phyloP scores from a whole-genome alignment of 257 asterid species.

The Cordia subcordata region DNA sequence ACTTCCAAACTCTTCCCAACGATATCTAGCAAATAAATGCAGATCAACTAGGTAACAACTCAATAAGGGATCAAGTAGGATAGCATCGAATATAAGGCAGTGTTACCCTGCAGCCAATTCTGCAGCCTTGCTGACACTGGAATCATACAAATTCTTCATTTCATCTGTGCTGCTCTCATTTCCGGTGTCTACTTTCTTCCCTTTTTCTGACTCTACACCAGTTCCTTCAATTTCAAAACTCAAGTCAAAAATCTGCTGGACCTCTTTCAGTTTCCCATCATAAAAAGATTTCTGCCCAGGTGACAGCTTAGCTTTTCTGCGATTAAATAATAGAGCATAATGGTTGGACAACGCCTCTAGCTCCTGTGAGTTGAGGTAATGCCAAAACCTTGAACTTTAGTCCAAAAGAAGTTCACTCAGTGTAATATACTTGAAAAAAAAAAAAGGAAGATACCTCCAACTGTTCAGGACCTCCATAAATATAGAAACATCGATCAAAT shows the following conservation, averaged over 20 bases:
- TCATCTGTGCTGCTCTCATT: slow-evolving; percentile 51
- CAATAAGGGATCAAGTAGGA: background rate
- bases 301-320: slow-evolving; percentile 82
- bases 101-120: slow-evolving; percentile 94
- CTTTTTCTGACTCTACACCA: slow-evolving; percentile 57
- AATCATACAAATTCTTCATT: slow-evolving; percentile 63
- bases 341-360: slow-evolving; percentile 93
- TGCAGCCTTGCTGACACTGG: slow-evolving; percentile 94
- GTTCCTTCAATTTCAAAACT: slow-evolving; percentile 58
- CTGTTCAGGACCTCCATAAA: slow-evolving; percentile 98
- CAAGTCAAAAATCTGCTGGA: slow-evolving; percentile 70
- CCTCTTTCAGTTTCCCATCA: slow-evolving; percentile 87
- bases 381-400: slow-evolving; percentile 15
- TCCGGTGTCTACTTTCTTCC: slow-evolving; percentile 73
- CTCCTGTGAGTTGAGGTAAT: slow-evolving; percentile 48
- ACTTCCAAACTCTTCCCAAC: too few species aligned
- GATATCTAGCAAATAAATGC: background rate
- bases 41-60: background rate
- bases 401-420: slow-evolving; percentile 7
- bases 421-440: slow-evolving; percentile 15
- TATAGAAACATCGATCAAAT: slow-evolving; percentile 94
- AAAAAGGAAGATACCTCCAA: slow-evolving; percentile 60
- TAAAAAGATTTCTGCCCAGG: slow-evolving; percentile 63
- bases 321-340: slow-evolving; percentile 70
- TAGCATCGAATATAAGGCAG: slow-evolving; percentile 8